Evolutionary conservation across 805 yeast species (phyloP), one percentile per base, ranked within the genome.

Genomic region (Cyberlindnera suaveolens): DNA sequence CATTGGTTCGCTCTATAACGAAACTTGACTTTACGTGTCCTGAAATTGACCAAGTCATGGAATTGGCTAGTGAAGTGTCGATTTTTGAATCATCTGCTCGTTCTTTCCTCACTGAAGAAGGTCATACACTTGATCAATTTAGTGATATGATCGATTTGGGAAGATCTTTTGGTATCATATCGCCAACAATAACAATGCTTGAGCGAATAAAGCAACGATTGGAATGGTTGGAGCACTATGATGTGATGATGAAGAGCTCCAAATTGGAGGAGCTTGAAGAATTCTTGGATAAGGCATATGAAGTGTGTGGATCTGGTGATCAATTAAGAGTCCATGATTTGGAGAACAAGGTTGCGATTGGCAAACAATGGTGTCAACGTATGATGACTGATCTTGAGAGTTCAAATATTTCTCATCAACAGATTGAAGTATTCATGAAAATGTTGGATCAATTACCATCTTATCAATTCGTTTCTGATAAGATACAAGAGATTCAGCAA

Each of bases 1-100:
- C 36, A 1, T 51, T 82, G 18, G 52, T 80, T 13, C 62, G 64
- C 15, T 66, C 67, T 36, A 75, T 81, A 5, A 77, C 81, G 3
- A 52, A 57, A 0, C 52, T 82, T 45, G 71, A 75, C 17, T 74
- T 83, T 42, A 58, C 70, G 3, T 65, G 77, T 15, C 72, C 78
- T 0, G 93, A 85, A 53, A 67, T 80, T 50, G 81, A 75, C 16
- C 82, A 77, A 52, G 59, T 85, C 11, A 45, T 71, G 4, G 82
- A 76, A 47, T 69, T 79, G 37, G 70, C 73, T 5, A 61, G 53
- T 27, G 83, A 77, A 48, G 69, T 84, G 34, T 67, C 66, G 38
- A 67, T 68, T 39, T 83, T 72, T 57, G 78, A 74, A 44, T 58
- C 63, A 23, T 67, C 73, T 13, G 77, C 77, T 29, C 56, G 72